phyloP scores from a whole-genome alignment of 768 basidiomycete species.

The Trichaptum fuscoviolaceum region DNA sequence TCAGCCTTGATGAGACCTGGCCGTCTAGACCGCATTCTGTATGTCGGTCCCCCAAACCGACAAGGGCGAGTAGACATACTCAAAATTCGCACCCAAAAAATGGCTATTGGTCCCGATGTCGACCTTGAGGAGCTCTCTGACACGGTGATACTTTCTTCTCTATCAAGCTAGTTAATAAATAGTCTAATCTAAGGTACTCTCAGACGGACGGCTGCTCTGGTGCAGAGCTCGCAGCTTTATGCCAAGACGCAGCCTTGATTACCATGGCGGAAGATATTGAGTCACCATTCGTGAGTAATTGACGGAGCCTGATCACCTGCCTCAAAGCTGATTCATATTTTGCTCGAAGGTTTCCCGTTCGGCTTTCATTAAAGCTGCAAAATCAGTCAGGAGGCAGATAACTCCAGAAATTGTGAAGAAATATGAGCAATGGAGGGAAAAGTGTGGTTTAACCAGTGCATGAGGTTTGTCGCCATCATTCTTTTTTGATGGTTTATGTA shows the following conservation, averaged over 20 bases:
- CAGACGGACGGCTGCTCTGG: constrained; percentile 96
- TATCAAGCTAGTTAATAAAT: neutral
- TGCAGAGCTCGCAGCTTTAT: constrained; percentile 86
- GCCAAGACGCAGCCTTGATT: constrained; percentile 91
- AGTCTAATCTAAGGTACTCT: constrained; percentile 5
- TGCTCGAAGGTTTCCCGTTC: constrained; percentile 58
- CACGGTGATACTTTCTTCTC: constrained; percentile 46
- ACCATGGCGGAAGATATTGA: constrained; percentile 88
- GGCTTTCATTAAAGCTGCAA: constrained; percentile 73
- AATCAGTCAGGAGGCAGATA: constrained; percentile 70
- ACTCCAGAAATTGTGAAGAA: constrained; percentile 71
- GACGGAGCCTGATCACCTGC: neutral
- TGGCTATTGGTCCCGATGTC: constrained; percentile 73
- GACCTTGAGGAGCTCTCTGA: constrained; percentile 62
- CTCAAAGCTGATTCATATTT: constrained; percentile 7
- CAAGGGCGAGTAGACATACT: constrained; percentile 81
- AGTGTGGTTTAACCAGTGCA: constrained; percentile 7
- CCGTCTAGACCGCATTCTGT: constrained; percentile 88
- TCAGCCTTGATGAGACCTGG: constrained; percentile 93
- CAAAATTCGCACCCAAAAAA: constrained; percentile 64
- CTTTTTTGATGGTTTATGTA: too few relatives aligned
- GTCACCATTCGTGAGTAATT: constrained; percentile 58
- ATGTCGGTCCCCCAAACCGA: constrained; percentile 88
- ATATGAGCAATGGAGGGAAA: constrained; percentile 65
- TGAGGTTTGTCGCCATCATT: neutral